These are phyloP conservation scores for Tephrocybe sp. DNA, from an alignment of 768 basidiomycete species.

Conservation along the genomic window DNA sequence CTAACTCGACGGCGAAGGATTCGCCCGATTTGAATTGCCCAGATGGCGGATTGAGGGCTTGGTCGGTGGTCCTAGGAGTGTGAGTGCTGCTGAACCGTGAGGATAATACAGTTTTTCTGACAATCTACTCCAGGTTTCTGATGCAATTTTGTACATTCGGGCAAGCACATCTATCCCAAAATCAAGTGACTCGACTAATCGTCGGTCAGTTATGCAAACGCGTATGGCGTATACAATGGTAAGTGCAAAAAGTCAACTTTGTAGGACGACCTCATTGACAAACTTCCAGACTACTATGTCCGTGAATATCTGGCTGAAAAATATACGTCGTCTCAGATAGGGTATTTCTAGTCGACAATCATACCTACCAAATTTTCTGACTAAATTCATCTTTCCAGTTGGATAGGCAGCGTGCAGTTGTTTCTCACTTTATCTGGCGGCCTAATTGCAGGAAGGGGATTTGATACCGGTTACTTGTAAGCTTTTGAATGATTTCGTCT, in stretches of 20 bases:
- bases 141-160: constrained; percentile 45
- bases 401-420: constrained; percentile 49
- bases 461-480: constrained; percentile 54
- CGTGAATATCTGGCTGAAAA: constrained; percentile 32
- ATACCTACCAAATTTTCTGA: too few relatives aligned
- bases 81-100: constrained; percentile 17
- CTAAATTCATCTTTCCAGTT: constrained; percentile 17
- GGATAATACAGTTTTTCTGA: not conserved
- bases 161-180: constrained; percentile 22
- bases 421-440: constrained; percentile 44
- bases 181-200: too few relatives aligned
- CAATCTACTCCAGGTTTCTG: constrained; percentile 27
- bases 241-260: constrained; percentile 4
- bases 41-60: constrained; percentile 40
- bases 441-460: constrained; percentile 43
- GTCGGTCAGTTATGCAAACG: constrained; percentile 30
- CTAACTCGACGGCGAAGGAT: not conserved
- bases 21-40: constrained; percentile 18
- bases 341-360: constrained; percentile 22
- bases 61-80: constrained; percentile 42
- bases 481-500: constrained; percentile 7
- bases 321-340: constrained; percentile 34
- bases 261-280: not conserved
- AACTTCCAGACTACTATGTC: constrained; percentile 34
- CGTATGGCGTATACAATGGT: constrained; percentile 36